Evolutionary conservation across 176 grass and related monocot genomes (phyloP).

Genomic region (Ensete glaucum): DNA sequence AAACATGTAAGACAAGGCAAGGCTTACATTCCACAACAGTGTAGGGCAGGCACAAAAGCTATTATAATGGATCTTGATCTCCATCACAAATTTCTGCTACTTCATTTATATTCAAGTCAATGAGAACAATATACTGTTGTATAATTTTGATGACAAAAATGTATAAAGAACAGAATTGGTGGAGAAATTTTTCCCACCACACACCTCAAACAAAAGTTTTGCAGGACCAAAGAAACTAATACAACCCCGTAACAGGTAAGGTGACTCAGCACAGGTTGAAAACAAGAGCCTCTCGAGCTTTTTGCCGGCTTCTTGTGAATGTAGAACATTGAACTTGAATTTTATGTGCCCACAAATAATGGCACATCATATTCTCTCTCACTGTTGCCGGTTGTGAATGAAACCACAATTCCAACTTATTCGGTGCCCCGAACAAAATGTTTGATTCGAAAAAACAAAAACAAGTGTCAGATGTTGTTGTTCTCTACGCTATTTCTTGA

Average conservation of each 20-base stretch:
- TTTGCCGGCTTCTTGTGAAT: slow-evolving; percentile 13
- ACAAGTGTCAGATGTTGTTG: not conserved
- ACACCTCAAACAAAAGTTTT: not conserved
- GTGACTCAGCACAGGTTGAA: not conserved
- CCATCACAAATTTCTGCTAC: not conserved
- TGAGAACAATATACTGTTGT: not conserved
- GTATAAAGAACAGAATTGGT: not conserved
- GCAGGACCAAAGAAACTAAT: not conserved
- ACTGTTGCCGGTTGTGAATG: slow-evolving; percentile 16
- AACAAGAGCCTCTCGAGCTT: not conserved
- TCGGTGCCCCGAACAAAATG: not conserved
- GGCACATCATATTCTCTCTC: slow-evolving; percentile 25
- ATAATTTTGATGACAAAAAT: not conserved
- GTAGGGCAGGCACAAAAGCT: not conserved
- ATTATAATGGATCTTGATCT: no score
- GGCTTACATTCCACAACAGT: no score
- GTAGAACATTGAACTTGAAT: slow-evolving; percentile 7
- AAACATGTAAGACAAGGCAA: no score
- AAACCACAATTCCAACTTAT: slow-evolving; percentile 12
- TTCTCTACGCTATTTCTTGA: not conserved
- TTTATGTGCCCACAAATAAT: slow-evolving; percentile 33
- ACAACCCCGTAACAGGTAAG: not conserved
- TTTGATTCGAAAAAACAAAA: slow-evolving; percentile 1
- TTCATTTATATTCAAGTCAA: not conserved
- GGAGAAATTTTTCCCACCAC: not conserved